These are phyloP conservation scores for Schwanniomyces sp. DNA, from an alignment of 805 yeast genomes.

Conservation along the genomic window DNA sequence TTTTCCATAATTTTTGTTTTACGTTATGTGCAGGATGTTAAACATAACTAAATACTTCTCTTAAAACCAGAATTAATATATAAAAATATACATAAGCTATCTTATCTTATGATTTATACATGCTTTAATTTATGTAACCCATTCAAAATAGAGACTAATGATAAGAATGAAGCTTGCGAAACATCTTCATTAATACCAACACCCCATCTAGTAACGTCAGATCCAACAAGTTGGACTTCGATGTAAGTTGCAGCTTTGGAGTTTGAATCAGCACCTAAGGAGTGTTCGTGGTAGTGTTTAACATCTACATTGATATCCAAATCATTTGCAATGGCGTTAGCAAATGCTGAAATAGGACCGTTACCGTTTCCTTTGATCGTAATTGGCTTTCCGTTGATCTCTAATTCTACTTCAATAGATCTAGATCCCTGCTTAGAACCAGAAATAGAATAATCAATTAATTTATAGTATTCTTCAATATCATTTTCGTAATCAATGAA, in stretches of 20 bases:
- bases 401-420: constrained; percentile 50
- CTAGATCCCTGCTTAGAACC: constrained; percentile 37
- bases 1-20: neutral
- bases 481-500: constrained; percentile 37
- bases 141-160: constrained; percentile 66
- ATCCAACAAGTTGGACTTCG: constrained; percentile 33
- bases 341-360: constrained; percentile 80
- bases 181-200: constrained; percentile 91
- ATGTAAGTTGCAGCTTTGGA: constrained; percentile 78
- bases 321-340: constrained; percentile 54
- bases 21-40: neutral
- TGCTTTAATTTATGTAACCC: constrained; percentile 23
- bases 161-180: constrained; percentile 76
- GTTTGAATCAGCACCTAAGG: constrained; percentile 70
- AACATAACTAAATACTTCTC: neutral
- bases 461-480: constrained; percentile 26
- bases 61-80: neutral
- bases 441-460: constrained; percentile 49
- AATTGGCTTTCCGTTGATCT: constrained; percentile 40
- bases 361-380: constrained; percentile 65
- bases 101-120: constrained; percentile 1
- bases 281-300: constrained; percentile 73
- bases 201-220: constrained; percentile 63
- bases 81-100: neutral
- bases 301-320: constrained; percentile 58